Evolutionary conservation across 2,329 filamentous ascomycete genomes (phyloP), one percentile per base, ranked within the genome.

Genomic region (Penicillium sp.): DNA sequence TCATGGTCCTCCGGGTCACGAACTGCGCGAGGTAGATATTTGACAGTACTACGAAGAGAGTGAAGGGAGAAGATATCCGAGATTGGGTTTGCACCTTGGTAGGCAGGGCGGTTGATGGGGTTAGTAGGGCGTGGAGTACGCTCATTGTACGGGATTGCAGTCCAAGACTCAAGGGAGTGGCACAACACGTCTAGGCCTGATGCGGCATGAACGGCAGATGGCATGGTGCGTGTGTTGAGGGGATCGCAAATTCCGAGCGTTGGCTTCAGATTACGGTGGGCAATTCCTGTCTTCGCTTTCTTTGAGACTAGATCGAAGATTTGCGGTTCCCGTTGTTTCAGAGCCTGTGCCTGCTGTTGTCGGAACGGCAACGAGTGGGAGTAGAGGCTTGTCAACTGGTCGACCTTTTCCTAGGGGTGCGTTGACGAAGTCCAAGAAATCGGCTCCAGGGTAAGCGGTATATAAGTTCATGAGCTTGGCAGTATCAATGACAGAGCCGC

Each of bases 391-490:
- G 28, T 85, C 85, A 55, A 95, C 88, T 0, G 91, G 90, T 21
- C 84, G 76, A 3, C 94, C 94, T 59, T 89, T 91, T 54, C 94
- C 94, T 0, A 97, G 79, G 0, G 94, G 94, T 0, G 93, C 93
- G 69, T 97, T 97, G 73, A 99, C 94, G 67, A 99, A 99, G 79
- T 99, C 93, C 31, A 97, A 82, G 70, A 99, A 97, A 65, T 94
- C 90, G 29, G 93, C 93, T 8, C 96, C 89, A 0, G 92, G 92
- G 71, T 92, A 97, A 59, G 86, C 87, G 1, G 88, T 90, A 77
- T 97, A 97, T 0, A 99, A 83, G 70, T 99, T 99, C 92, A 99
- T 97, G 52, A 99, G 82, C 76, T 99, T 99, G 51, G 94, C 93
- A 0, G 94, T 99, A 75, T 99, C 94, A 63, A 99, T 99, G 62